Evolutionary conservation across 2,329 filamentous ascomycete genomes (phyloP).

Genomic region (Curvularia verruculosa): DNA sequence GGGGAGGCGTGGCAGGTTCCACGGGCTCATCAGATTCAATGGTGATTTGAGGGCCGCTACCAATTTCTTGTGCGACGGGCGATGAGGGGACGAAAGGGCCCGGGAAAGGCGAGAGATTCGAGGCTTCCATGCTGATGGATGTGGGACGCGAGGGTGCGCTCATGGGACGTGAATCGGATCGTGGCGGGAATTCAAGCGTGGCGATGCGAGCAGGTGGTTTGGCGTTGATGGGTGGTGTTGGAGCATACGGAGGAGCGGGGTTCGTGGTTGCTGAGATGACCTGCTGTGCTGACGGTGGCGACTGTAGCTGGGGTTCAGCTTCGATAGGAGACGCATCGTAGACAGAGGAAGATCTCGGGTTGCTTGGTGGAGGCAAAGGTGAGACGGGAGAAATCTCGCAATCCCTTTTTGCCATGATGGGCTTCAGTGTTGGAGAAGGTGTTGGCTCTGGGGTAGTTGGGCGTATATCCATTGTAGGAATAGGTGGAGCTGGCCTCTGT

Average conservation of each 20-base stretch:
- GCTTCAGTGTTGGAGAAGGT: slow-evolving; percentile 34
- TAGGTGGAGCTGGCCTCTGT: slow-evolving; percentile 28
- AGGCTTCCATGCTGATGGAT: neutral
- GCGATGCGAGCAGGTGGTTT: slow-evolving; percentile 13
- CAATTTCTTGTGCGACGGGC: neutral
- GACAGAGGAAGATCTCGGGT: slow-evolving; percentile 32
- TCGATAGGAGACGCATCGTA: slow-evolving; percentile 25
- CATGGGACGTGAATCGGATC: neutral
- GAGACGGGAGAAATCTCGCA: slow-evolving; percentile 31
- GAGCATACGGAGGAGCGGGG: slow-evolving; percentile 5
- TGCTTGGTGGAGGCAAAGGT: slow-evolving; percentile 23
- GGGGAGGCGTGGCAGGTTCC: slow-evolving; percentile 4
- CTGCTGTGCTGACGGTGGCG: neutral
- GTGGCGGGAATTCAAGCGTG: slow-evolving; percentile 18
- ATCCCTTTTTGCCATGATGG: slow-evolving; percentile 20
- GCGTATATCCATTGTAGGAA: slow-evolving; percentile 23
- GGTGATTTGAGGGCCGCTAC: neutral
- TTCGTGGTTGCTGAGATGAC: neutral
- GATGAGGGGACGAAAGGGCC: slow-evolving; percentile 12
- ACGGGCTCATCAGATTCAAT: neutral
- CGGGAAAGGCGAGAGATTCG: slow-evolving; percentile 9
- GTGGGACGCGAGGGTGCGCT: slow-evolving; percentile 9
- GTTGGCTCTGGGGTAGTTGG: slow-evolving; percentile 41
- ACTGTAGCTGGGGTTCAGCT: slow-evolving; percentile 11
- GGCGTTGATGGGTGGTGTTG: slow-evolving; percentile 9